Base-by-base conservation (phyloP, 306 rosid species). In the Macrotyloma uniflorum region DNA sequence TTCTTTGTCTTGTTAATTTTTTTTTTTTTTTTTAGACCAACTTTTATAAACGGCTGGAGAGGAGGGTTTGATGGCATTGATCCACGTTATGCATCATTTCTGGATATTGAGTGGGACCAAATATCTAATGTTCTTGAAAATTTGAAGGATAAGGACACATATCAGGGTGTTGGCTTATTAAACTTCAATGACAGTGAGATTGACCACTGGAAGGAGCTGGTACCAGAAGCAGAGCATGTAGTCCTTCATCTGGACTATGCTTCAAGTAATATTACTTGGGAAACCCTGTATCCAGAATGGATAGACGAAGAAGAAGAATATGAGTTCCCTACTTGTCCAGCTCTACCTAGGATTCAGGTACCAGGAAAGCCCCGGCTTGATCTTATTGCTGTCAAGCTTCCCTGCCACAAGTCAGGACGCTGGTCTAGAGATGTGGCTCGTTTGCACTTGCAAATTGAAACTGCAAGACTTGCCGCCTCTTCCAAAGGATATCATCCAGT, bases 381-480 rank as follows among this genome's bases (percentile, higher is more conserved):
- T 90, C 92, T 93, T 66, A 85, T 93, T 74, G 97, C 90, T 53
- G 88, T 87, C 79, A 93, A 93, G 87, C 93, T 93, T 80, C 97
- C 98, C 38, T 93, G 98, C 81, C 64, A 88, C 83, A 89, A 79
- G 79, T 84, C 90, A 4, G 97, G 90, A 64, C 68, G 68, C 76
- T 91, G 97, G 97, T 87, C 97, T 18, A 91, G 98, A 83, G 97
- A 93, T 35, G 95, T 93, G 69, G 88, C 92, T 59, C 92, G 97
- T 54, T 87, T 93, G 79, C 98, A 93, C 86, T 84, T 93, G 86
- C 97, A 93, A 87, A 90, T 91, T 78, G 98, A 93, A 90, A 85
- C 92, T 18, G 98, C 95, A 30, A 91, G 98, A 85, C 85, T 93
- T 47, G 92, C 91, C 50, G 81, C 93, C 50, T 77, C 89, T 80